Conservation (phyloP, 495 filamentous ascomycete genomes). For the Acidomyces sp. region DNA sequence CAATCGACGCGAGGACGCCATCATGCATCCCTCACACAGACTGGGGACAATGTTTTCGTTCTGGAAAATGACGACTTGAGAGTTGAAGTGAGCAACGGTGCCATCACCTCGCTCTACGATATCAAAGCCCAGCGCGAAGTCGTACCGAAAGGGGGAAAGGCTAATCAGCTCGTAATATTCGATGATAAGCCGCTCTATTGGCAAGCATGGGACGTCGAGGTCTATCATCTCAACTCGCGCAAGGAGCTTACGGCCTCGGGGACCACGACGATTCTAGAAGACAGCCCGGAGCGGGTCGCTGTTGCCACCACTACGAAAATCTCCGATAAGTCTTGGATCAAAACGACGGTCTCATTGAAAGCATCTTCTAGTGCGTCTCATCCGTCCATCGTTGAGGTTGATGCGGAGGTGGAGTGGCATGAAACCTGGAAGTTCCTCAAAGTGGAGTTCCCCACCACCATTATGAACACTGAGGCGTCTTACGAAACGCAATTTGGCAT, state of each 20-base stretch:
- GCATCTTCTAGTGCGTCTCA: conserved; percentile 40
- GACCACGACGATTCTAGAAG: conserved; percentile 56
- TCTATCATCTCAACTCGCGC: conserved; percentile 82
- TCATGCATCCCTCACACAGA: conserved; percentile 1
- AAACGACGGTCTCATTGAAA: conserved; percentile 69
- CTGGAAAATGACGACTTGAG: conserved; percentile 63
- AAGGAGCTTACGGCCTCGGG: conserved; percentile 47
- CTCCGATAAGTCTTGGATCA: conserved; percentile 73
- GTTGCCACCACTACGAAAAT: conserved; percentile 73
- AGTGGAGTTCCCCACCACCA: conserved; percentile 92
- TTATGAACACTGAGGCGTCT: conserved; percentile 82
- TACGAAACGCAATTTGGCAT: conserved; percentile 94
- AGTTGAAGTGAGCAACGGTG: conserved; percentile 57
- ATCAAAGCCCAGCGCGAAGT: conserved; percentile 55
- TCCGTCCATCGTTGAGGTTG: conserved; percentile 62
- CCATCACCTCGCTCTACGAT: conserved; percentile 74
- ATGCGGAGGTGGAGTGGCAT: conserved; percentile 77
- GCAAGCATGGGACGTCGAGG: conserved; percentile 98
- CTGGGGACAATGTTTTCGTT: conserved; percentile 56
- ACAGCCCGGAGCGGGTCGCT: conserved; percentile 60
- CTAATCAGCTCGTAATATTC: conserved; percentile 86
- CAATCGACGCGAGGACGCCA: conserved; percentile 9
- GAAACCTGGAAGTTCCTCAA: conserved; percentile 97
- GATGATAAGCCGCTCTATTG: conserved; percentile 97
- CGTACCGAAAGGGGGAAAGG: conserved; percentile 64